Evolutionary conservation across 2,329 filamentous ascomycete species (phyloP).

Genomic region (Colletotrichum theobromicola): DNA sequence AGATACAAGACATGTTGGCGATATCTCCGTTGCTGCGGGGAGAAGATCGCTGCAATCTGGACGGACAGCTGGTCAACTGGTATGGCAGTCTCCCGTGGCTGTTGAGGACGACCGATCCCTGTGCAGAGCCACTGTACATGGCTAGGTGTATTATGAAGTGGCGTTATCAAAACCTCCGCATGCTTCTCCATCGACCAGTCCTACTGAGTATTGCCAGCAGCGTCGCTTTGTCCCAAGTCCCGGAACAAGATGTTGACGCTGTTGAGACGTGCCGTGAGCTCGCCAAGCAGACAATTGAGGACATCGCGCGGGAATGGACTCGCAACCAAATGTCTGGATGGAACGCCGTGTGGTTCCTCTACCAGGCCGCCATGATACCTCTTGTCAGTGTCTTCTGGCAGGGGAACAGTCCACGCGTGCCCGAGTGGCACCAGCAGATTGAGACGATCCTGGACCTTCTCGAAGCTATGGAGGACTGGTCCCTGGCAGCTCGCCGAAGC

Average conservation of each 20-base stretch:
- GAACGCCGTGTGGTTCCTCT: conserved; percentile 84
- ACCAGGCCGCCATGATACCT: conserved; percentile 81
- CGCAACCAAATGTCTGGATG: conserved; percentile 79
- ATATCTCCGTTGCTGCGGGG: conserved; percentile 70
- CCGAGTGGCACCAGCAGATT: conserved; percentile 62
- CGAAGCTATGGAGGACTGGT: conserved; percentile 69
- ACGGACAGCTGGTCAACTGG: conserved; percentile 74
- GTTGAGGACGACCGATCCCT: conserved; percentile 67
- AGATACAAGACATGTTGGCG: conserved; percentile 77
- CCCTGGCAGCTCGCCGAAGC: conserved; percentile 65
- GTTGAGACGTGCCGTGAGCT: conserved; percentile 73
- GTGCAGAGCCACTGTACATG: conserved; percentile 72
- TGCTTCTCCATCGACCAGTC: conserved; percentile 76
- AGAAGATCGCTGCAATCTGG: conserved; percentile 70
- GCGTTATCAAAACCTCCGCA: conserved; percentile 80
- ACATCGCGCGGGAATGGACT: conserved; percentile 73
- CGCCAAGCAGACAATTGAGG: conserved; percentile 73
- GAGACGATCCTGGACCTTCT: conserved; percentile 65
- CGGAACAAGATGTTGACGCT: conserved; percentile 69
- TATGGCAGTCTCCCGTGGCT: conserved; percentile 73
- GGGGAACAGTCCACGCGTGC: conserved; percentile 51
- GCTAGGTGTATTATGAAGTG: conserved; percentile 80
- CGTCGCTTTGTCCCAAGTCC: conserved; percentile 49
- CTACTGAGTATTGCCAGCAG: conserved; percentile 69
- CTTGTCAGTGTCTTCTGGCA: conserved; percentile 78